These are phyloP conservation scores for Brasenia schreberi DNA, from an alignment of 164 flowering plant genomes.

Conservation along the genomic window DNA sequence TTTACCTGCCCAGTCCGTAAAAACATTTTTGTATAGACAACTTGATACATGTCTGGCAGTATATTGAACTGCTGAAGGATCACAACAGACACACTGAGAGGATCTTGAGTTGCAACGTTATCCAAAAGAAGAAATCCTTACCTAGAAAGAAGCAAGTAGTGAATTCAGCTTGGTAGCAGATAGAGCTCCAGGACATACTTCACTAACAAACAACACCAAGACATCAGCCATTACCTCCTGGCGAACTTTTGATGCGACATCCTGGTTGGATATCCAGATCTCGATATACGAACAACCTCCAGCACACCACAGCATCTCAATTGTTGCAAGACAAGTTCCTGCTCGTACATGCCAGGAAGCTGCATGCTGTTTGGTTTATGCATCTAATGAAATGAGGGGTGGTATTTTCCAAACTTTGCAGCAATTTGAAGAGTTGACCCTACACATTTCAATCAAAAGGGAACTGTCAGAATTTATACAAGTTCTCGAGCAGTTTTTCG, in stretches of 20 bases:
- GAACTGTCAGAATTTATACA: neutral
- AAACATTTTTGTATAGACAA: conserved; percentile 94
- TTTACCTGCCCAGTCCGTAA: conserved; percentile 98
- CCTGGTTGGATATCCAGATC: conserved; percentile 97
- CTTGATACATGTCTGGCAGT: conserved; percentile 96
- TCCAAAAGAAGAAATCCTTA: conserved; percentile 93
- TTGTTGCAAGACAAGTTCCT: conserved; percentile 85
- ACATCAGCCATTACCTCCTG: conserved; percentile 44
- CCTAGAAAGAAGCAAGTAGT: conserved; percentile 23
- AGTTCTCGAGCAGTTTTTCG: too few relatives aligned
- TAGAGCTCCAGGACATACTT: neutral
- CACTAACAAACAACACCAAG: neutral
- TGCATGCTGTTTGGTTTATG: conserved; percentile 78
- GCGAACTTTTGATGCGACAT: conserved; percentile 97
- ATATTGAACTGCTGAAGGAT: conserved; percentile 95
- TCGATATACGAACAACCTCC: conserved; percentile 93
- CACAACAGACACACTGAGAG: conserved; percentile 96
- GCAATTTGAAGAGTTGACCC: conserved; percentile 87
- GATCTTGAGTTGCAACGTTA: conserved; percentile 75
- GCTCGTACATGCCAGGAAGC: conserved; percentile 74
- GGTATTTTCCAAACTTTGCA: conserved; percentile 85
- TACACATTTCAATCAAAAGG: conserved; percentile 11
- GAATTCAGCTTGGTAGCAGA: neutral
- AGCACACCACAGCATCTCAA: conserved; percentile 95
- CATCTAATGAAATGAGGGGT: conserved; percentile 99